Evolutionary conservation across 2,329 filamentous ascomycete genomes (phyloP).

Genomic region (Fusarium camptoceras): DNA sequence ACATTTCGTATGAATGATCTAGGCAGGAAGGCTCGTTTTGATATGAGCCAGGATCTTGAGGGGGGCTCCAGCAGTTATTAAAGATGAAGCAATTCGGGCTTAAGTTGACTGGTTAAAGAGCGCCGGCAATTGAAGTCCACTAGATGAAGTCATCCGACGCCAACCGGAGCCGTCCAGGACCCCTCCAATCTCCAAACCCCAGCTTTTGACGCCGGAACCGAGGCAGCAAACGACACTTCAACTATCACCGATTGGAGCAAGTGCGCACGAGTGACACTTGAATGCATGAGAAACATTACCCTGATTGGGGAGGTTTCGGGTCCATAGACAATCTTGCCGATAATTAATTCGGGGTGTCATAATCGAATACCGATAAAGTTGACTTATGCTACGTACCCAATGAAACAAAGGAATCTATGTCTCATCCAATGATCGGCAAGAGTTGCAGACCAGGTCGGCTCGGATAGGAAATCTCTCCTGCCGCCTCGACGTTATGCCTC

Average conservation of each 20-base stretch:
- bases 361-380: conserved; percentile 31
- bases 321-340: conserved; percentile 21
- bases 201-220: conserved; percentile 46
- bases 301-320: conserved; percentile 27
- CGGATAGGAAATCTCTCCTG: conserved; percentile 27
- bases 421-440: conserved; percentile 33
- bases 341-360: conserved; percentile 18
- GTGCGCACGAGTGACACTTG: background rate
- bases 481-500: conserved; percentile 6
- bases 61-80: conserved; percentile 31
- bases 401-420: conserved; percentile 8
- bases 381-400: conserved; percentile 19
- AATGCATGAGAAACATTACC: conserved; percentile 25
- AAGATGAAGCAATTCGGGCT: conserved; percentile 30
- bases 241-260: conserved; percentile 18
- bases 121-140: conserved; percentile 41
- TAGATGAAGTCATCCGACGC: conserved; percentile 49
- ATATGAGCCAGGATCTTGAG: background rate
- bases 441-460: conserved; percentile 34
- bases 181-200: conserved; percentile 35
- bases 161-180: conserved; percentile 43
- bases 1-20: conserved; percentile 41
- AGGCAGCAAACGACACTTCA: conserved; percentile 17
- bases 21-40: background rate
- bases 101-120: conserved; percentile 27